Evolutionary conservation across 805 yeast species (phyloP).

Genomic region (Cyberlindnera mississippiensis): DNA sequence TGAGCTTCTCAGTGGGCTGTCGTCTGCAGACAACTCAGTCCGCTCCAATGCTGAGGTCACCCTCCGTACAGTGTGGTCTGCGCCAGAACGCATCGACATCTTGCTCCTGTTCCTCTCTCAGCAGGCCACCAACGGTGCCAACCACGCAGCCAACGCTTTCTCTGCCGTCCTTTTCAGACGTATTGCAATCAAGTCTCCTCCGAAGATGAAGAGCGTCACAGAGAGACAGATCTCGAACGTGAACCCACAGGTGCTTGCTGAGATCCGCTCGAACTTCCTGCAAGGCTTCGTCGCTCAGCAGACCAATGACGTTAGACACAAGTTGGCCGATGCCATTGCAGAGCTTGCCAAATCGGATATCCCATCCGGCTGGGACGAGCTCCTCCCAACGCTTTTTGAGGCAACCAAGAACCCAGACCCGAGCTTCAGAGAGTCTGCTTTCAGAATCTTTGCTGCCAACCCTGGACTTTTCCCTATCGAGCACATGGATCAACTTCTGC

Average conservation of each 20-base stretch:
- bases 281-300: slow-evolving; percentile 70
- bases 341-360: slow-evolving; percentile 77
- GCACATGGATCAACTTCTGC: slow-evolving; percentile 51
- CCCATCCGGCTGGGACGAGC: slow-evolving; percentile 68
- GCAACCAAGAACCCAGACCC: slow-evolving; percentile 56
- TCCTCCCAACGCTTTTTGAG: slow-evolving; percentile 67
- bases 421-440: slow-evolving; percentile 82
- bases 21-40: slow-evolving; percentile 71
- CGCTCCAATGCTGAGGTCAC: slow-evolving; percentile 77
- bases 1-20: slow-evolving; percentile 59
- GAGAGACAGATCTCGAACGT: slow-evolving; percentile 77
- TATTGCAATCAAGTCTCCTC: slow-evolving; percentile 76
- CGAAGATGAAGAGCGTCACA: slow-evolving; percentile 56
- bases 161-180: slow-evolving; percentile 89
- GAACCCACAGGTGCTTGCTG: slow-evolving; percentile 50
- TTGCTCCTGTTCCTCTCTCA: slow-evolving; percentile 76
- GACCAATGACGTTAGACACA: slow-evolving; percentile 79
- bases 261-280: slow-evolving; percentile 62
- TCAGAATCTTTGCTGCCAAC: slow-evolving; percentile 79
- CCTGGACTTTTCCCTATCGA: slow-evolving; percentile 71
- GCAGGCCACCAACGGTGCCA: slow-evolving; percentile 63
- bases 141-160: slow-evolving; percentile 59
- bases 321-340: slow-evolving; percentile 89
- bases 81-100: slow-evolving; percentile 59
- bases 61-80: slow-evolving; percentile 74